Evolutionary conservation across 306 rosid genomes (phyloP).

Genomic region (Adenanthera pavonina): DNA sequence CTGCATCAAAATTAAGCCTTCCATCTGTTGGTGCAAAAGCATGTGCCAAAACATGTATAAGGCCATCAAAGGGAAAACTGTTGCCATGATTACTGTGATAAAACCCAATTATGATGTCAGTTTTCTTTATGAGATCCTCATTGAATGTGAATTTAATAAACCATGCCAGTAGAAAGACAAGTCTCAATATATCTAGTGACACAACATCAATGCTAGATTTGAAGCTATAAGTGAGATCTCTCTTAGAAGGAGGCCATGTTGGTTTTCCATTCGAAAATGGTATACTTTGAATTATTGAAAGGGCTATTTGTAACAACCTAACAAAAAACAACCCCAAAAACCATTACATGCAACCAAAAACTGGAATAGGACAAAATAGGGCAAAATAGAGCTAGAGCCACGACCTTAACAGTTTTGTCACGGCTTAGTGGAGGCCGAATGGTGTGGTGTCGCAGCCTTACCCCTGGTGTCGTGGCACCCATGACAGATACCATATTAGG

Average conservation of each 20-base stretch:
- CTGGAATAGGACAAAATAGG: too few species aligned
- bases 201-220: not conserved
- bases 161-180: not conserved
- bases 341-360: too few species aligned
- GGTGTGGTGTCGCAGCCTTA: too few species aligned
- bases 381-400: too few species aligned
- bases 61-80: not conserved
- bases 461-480: too few species aligned
- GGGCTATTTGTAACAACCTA: too few species aligned
- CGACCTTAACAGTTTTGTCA: too few species aligned
- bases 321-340: too few species aligned
- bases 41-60: not conserved
- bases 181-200: not conserved
- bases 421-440: too few species aligned
- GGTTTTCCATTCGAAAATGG: not conserved
- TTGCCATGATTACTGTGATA: not conserved
- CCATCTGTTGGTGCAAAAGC: not conserved
- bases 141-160: not conserved
- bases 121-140: not conserved
- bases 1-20: slow-evolving; percentile 17
- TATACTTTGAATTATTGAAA: too few species aligned
- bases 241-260: not conserved
- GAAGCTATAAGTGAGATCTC: slow-evolving; percentile 6
- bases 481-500: too few species aligned
- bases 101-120: slow-evolving; percentile 4